Conservation (phyloP, 306 rosid genomes). For the Begonia peltatifolia region DNA sequence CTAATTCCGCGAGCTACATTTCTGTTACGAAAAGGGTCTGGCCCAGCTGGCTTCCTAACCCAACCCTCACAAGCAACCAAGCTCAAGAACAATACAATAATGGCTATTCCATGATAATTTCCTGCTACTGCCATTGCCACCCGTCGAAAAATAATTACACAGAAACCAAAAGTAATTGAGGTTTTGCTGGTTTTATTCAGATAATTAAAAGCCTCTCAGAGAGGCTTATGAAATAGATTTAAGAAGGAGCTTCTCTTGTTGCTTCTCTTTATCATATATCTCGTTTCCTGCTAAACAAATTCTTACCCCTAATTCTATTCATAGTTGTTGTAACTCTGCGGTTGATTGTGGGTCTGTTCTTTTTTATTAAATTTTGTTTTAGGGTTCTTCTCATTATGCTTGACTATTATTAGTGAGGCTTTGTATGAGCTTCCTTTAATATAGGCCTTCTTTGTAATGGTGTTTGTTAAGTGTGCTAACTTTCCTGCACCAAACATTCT, state of each 20-base stretch:
- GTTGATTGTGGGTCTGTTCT: slow-evolving; percentile 10
- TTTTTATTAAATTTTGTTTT: background rate
- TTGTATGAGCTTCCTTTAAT: slow-evolving; percentile 3
- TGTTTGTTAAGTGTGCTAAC: slow-evolving; percentile 1
- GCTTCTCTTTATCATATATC: slow-evolving; percentile 11
- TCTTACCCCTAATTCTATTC: slow-evolving; percentile 7
- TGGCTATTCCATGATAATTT: slow-evolving; percentile 8
- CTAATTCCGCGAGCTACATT: slow-evolving; percentile 9
- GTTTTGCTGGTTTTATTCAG: background rate
- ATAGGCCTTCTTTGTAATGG: background rate
- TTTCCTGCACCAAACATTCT: slow-evolving; percentile 12
- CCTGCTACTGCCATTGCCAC: slow-evolving; percentile 33
- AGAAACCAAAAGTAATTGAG: background rate
- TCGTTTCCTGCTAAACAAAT: slow-evolving; percentile 8
- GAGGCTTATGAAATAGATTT: slow-evolving; percentile 17
- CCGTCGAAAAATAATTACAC: background rate
- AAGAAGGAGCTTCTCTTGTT: slow-evolving; percentile 14
- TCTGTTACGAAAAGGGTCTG: slow-evolving; percentile 14
- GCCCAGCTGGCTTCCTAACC: background rate
- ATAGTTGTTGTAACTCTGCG: slow-evolving; percentile 11
- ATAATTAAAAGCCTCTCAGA: slow-evolving; percentile 18
- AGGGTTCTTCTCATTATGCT: slow-evolving; percentile 1
- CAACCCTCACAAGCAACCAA: slow-evolving; percentile 7
- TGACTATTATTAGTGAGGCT: slow-evolving; percentile 13
- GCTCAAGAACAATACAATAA: slow-evolving; percentile 11